Conservation (phyloP, 2,329 filamentous ascomycete genomes). For the Rutstroemia sp. region DNA sequence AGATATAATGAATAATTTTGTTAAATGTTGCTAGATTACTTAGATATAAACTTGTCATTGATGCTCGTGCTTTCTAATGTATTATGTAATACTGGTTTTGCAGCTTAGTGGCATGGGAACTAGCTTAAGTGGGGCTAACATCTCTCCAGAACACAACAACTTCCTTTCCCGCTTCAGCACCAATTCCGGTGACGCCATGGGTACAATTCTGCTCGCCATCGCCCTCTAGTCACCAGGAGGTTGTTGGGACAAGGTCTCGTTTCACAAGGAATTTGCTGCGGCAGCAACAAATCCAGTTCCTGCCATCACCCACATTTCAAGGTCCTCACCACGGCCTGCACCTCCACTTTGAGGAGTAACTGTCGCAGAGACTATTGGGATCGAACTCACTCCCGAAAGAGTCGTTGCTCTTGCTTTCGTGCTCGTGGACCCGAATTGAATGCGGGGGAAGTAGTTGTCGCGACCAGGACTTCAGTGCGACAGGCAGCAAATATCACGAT, state of each 20-base stretch:
- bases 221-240: neutral
- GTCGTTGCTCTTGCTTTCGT: neutral
- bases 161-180: too few species aligned
- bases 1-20: too few species aligned
- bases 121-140: too few species aligned
- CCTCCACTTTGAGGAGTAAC: neutral
- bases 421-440: neutral
- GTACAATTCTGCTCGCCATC: neutral
- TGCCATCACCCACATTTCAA: neutral
- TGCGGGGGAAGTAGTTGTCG: neutral
- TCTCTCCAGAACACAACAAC: too few species aligned
- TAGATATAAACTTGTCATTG: too few species aligned
- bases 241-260: neutral
- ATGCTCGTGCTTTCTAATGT: too few species aligned
- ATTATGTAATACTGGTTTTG: too few species aligned
- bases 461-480: neutral
- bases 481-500: neutral
- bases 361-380: neutral
- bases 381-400: neutral
- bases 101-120: too few species aligned
- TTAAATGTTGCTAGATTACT: too few species aligned
- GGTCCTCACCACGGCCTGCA: neutral
- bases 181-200: neutral
- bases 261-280: neutral
- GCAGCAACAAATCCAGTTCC: neutral